Percentiles rank a stretch among this genome's conserved stretches.
Conservation (phyloP, 331 rosid species). For the Malus hybrid region DNA sequence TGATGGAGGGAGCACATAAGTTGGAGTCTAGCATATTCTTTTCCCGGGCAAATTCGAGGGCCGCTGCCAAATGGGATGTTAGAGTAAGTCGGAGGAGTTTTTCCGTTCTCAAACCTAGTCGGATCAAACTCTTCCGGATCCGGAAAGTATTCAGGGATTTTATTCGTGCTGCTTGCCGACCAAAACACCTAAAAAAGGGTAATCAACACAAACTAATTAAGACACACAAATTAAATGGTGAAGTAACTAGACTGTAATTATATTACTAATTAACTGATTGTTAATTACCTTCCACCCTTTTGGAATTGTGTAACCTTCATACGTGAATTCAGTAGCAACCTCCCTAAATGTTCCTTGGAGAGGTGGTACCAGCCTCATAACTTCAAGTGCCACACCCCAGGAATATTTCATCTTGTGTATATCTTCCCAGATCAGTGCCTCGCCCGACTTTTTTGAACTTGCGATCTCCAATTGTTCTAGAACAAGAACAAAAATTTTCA, state of each 20-base stretch:
- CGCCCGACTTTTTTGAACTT: background rate
- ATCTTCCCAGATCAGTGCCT: constrained; percentile 1
- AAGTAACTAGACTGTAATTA: no score
- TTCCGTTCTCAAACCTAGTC: constrained; percentile 2
- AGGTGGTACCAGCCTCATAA: constrained; percentile 13
- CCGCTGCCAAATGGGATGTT: constrained; percentile 17
- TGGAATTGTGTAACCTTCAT: constrained; percentile 14
- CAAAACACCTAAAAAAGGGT: constrained; percentile 8
- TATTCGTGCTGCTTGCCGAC: constrained; percentile 3
- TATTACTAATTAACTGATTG: no score
- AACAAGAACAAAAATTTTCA: background rate
- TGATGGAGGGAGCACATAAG: background rate
- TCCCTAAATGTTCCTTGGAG: constrained; percentile 11
- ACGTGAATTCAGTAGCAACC: background rate
- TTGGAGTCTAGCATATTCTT: constrained; percentile 9
- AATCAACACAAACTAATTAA: no score
- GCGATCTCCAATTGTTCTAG: constrained; percentile 4
- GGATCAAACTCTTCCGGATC: constrained; percentile 14
- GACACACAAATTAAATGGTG: no score
- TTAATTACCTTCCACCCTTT: constrained; percentile 5
- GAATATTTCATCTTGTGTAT: constrained; percentile 10
- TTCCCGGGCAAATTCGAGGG: constrained; percentile 16
- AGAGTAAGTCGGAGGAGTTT: constrained; percentile 5
- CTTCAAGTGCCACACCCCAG: constrained; percentile 4
- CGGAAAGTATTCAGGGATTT: background rate